Evolutionary conservation across 1,284 basidiomycete genomes (phyloP).

Genomic region (Sanghuangporus sanghuang): DNA sequence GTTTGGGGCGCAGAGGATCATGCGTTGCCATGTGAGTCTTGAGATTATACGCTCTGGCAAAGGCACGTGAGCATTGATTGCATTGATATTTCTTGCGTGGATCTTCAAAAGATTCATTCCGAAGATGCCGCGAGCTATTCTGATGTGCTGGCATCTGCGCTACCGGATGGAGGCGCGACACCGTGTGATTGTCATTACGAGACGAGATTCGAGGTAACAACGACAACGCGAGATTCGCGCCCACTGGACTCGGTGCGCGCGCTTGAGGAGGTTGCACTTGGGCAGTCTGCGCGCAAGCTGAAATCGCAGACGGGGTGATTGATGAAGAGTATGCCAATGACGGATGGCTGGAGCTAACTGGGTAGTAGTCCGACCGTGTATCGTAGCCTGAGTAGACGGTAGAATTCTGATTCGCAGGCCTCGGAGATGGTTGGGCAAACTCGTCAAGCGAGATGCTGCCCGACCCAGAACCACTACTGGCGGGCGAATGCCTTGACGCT

Average conservation of each 20-base stretch:
- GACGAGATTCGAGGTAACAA: constrained; percentile 11
- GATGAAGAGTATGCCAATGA: constrained; percentile 10
- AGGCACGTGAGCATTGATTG: constrained; percentile 65
- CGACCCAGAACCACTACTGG: neutral
- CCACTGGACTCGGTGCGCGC: constrained; percentile 11
- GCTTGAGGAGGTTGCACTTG: constrained; percentile 10
- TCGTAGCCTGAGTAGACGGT: constrained; percentile 32
- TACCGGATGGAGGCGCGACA: constrained; percentile 27
- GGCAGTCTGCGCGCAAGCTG: neutral
- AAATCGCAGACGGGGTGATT: constrained; percentile 4
- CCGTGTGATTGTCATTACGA: constrained; percentile 1
- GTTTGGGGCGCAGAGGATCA: constrained; percentile 82
- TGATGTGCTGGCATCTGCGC: constrained; percentile 34
- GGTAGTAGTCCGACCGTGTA: constrained; percentile 28
- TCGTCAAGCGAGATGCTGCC: constrained; percentile 30
- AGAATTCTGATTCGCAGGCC: constrained; percentile 42
- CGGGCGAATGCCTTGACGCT: constrained; percentile 9
- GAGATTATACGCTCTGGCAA: constrained; percentile 85
- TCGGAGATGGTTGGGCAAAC: constrained; percentile 53
- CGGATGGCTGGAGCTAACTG: constrained; percentile 32
- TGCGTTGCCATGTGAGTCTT: constrained; percentile 90
- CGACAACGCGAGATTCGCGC: constrained; percentile 9
- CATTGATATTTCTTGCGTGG: constrained; percentile 75
- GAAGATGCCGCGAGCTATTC: constrained; percentile 32
- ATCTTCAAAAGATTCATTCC: constrained; percentile 46